phyloP scores from a whole-genome alignment of 1,139 yeast species.

The Starmera stellimalicola region DNA sequence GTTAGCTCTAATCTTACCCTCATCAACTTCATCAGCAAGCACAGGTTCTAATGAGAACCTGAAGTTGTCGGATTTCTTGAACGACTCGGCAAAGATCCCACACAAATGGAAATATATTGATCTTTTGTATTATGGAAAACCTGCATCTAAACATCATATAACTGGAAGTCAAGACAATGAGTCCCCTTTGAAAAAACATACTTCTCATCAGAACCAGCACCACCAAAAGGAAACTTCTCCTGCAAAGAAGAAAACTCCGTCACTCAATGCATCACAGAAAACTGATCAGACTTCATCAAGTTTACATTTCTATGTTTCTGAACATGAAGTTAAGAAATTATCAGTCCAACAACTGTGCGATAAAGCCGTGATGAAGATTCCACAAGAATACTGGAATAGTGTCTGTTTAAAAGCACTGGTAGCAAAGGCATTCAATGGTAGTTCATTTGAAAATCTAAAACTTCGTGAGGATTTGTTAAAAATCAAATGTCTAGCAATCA shows the following conservation, averaged over 20 bases:
- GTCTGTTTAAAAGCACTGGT: conserved; percentile 54
- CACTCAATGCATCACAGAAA: neutral
- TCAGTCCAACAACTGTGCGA: conserved; percentile 57
- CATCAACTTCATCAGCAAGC: conserved; percentile 27
- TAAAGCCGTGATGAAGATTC: conserved; percentile 48
- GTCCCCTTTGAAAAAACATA: neutral
- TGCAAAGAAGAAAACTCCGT: neutral
- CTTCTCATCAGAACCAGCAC: neutral
- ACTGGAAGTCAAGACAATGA: neutral
- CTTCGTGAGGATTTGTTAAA: conserved; percentile 52
- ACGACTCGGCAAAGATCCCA: conserved; percentile 40
- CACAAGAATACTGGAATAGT: conserved; percentile 53
- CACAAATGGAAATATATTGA: conserved; percentile 47
- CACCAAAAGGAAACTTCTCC: neutral
- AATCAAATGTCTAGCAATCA: conserved; percentile 60
- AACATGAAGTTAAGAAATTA: conserved; percentile 23
- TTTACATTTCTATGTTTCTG: conserved; percentile 14
- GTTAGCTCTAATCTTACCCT: conserved; percentile 48
- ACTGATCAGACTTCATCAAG: neutral
- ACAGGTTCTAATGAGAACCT: conserved; percentile 33
- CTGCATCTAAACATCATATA: neutral
- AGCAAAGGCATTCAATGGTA: conserved; percentile 64
- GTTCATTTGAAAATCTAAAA: conserved; percentile 42
- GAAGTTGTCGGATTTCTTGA: conserved; percentile 44
- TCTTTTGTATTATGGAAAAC: conserved; percentile 39